Evolutionary conservation across 495 filamentous ascomycete genomes (phyloP).

Genomic region (Penicillium cosmopolitanum): DNA sequence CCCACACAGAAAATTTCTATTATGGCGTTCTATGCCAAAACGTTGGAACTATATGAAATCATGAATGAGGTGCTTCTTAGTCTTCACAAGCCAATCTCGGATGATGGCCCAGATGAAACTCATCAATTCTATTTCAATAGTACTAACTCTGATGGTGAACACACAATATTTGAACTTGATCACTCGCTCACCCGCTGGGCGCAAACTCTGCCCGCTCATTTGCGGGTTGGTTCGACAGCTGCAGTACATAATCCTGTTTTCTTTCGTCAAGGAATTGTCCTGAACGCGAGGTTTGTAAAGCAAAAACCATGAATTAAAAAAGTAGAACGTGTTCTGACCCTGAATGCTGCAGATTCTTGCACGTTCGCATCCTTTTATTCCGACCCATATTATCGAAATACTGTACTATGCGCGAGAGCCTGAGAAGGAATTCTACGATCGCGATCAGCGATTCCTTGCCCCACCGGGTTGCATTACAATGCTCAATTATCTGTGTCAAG

Average conservation of each 20-base stretch:
- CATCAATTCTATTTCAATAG: conserved; percentile 40
- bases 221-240: conserved; percentile 17
- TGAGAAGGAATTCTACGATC: conserved; percentile 25
- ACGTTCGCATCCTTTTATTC: conserved; percentile 43
- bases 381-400: conserved; percentile 41
- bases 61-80: conserved; percentile 45
- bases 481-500: conserved; percentile 43
- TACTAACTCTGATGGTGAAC: conserved; percentile 27
- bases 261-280: conserved; percentile 38
- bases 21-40: conserved; percentile 45
- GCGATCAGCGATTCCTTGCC: conserved; percentile 39
- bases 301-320: neutral
- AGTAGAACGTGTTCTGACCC: neutral
- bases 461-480: conserved; percentile 41
- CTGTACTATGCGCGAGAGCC: conserved; percentile 36
- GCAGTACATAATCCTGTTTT: conserved; percentile 28
- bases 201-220: conserved; percentile 33
- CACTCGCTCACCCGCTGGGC: conserved; percentile 39
- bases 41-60: conserved; percentile 45
- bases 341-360: conserved; percentile 2
- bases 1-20: conserved; percentile 35
- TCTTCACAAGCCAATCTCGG: conserved; percentile 33
- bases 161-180: conserved; percentile 43
- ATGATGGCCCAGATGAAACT: conserved; percentile 34
- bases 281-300: conserved; percentile 31